phyloP scores from a whole-genome alignment of 1,284 basidiomycete genomes.

The Xerocomus nothofagi region DNA sequence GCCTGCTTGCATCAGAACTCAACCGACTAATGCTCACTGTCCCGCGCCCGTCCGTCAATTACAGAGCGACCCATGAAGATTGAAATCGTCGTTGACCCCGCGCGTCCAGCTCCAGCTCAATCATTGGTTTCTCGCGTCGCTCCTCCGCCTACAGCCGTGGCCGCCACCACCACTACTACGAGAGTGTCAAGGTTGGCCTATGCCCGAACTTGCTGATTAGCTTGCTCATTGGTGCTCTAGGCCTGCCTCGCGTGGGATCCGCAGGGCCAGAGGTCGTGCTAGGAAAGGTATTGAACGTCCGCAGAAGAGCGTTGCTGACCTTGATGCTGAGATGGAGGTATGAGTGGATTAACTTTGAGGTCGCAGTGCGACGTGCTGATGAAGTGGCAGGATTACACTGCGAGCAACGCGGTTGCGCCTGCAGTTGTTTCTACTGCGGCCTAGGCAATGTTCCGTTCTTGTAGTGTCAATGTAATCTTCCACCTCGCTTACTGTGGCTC shows the following conservation, averaged over 20 bases:
- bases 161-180: conserved; percentile 29
- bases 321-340: conserved; percentile 87
- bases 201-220: not conserved
- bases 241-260: conserved; percentile 45
- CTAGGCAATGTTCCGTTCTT: conserved; percentile 14
- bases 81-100: conserved; percentile 92
- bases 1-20: conserved; percentile 51
- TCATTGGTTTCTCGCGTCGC: conserved; percentile 72
- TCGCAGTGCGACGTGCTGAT: not conserved
- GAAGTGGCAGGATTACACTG: conserved; percentile 61
- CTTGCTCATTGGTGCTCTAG: conserved; percentile 12
- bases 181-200: conserved; percentile 46
- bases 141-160: conserved; percentile 44
- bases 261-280: conserved; percentile 53
- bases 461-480: conserved; percentile 13
- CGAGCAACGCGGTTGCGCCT: conserved; percentile 48
- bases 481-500: conserved; percentile 3
- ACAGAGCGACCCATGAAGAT: conserved; percentile 98
- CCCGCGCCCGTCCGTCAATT: conserved; percentile 38
- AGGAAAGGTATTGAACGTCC: conserved; percentile 68
- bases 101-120: conserved; percentile 59
- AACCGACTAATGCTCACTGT: conserved; percentile 57
- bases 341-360: conserved; percentile 6
- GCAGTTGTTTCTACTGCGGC: conserved; percentile 38
- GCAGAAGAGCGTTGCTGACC: conserved; percentile 67